Percentiles rank a stretch among this genome's conserved stretches.
Evolutionary conservation across 768 basidiomycete genomes (phyloP).

Genomic region (Agaricus sinodeliciosus): DNA sequence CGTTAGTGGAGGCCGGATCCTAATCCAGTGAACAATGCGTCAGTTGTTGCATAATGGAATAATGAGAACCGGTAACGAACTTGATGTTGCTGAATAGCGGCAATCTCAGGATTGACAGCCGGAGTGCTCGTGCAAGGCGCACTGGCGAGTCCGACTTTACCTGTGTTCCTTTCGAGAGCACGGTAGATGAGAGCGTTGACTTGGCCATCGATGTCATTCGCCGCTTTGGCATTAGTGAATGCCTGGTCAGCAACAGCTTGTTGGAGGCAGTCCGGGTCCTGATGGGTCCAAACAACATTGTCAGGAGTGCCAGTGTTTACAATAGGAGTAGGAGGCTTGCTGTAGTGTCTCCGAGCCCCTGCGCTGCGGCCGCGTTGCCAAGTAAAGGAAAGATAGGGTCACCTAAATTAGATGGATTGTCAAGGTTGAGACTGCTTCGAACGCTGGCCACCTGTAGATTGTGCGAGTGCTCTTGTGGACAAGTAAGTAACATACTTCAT

Average conservation of each 20-base stretch:
- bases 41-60: neutral
- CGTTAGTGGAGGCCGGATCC: conserved; percentile 56
- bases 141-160: conserved; percentile 38
- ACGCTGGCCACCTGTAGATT: conserved; percentile 49
- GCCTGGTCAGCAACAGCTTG: conserved; percentile 63
- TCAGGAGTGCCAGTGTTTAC: neutral
- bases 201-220: conserved; percentile 47
- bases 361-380: conserved; percentile 55
- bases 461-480: conserved; percentile 53
- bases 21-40: conserved; percentile 14
- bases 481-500: conserved; percentile 7
- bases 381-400: conserved; percentile 62
- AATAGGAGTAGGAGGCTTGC: conserved; percentile 23
- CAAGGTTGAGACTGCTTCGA: conserved; percentile 35
- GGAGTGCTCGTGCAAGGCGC: conserved; percentile 46
- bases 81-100: conserved; percentile 58
- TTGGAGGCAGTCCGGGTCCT: conserved; percentile 58
- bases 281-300: neutral
- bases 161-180: conserved; percentile 63
- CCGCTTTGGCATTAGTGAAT: conserved; percentile 67
- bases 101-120: conserved; percentile 60
- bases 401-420: conserved; percentile 54
- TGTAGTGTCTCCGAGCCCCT: conserved; percentile 47
- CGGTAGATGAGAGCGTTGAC: conserved; percentile 55
- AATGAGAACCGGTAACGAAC: conserved; percentile 15